A percentile compares a stretch with the other conserved stretches of the same genome.
Evolutionary conservation across 2,329 filamentous ascomycete species (phyloP).

Genomic region (Hypoxylon sp.): DNA sequence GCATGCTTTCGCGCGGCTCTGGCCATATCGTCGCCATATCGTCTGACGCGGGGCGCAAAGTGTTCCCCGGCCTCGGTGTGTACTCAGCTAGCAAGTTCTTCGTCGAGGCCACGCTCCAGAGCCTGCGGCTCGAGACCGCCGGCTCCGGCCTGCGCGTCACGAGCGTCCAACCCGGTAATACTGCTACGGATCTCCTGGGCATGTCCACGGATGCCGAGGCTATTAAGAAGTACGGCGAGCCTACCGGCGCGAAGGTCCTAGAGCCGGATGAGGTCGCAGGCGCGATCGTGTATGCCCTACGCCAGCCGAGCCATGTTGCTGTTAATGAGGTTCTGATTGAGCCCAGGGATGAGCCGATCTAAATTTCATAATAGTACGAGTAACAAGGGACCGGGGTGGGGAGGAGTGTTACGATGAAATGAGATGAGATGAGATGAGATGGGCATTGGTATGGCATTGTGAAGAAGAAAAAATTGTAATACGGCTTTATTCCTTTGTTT

Average conservation of each 20-base stretch:
- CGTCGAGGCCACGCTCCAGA: slow-evolving; percentile 84
- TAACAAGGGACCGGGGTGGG: not conserved
- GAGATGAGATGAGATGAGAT: no score
- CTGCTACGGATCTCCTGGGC: slow-evolving; percentile 77
- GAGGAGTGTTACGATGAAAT: not conserved
- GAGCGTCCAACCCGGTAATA: slow-evolving; percentile 82
- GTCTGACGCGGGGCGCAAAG: slow-evolving; percentile 84
- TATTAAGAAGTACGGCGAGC: slow-evolving; percentile 83
- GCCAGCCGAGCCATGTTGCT: slow-evolving; percentile 80
- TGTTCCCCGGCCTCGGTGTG: slow-evolving; percentile 84
- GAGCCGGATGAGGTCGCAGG: slow-evolving; percentile 79
- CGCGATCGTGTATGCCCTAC: slow-evolving; percentile 80
- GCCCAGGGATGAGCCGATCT: slow-evolving; percentile 82
- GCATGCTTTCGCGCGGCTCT: slow-evolving; percentile 76
- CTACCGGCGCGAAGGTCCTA: slow-evolving; percentile 81
- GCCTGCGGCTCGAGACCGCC: slow-evolving; percentile 80
- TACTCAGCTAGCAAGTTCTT: slow-evolving; percentile 91
- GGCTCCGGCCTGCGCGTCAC: slow-evolving; percentile 81
- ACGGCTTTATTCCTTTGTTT: not conserved
- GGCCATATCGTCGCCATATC: slow-evolving; percentile 83
- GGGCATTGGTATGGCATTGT: not conserved
- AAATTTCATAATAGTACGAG: not conserved
- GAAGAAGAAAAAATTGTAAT: not conserved
- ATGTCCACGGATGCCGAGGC: slow-evolving; percentile 85
- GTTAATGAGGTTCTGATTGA: slow-evolving; percentile 87